phyloP scores from a whole-genome alignment of 257 asterid species.

The Solanum piurae region DNA sequence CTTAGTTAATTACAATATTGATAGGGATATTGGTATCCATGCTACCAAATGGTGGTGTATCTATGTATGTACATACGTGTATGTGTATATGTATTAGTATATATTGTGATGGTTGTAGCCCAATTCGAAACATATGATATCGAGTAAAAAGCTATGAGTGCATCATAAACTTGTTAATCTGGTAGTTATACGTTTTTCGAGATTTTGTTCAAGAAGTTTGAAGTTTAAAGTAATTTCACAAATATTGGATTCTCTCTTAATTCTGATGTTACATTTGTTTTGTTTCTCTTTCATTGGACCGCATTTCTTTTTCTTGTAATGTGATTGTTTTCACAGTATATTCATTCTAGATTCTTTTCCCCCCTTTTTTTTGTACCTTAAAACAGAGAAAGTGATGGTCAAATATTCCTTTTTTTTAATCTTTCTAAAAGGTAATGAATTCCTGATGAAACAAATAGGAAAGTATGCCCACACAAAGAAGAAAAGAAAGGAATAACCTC shows the following conservation, averaged over 20 bases:
- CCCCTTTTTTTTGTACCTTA: neutral
- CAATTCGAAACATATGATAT: neutral
- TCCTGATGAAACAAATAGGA: neutral
- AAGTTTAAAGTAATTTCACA: neutral
- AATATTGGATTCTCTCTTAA: neutral
- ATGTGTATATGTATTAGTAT: neutral
- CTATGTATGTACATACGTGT: neutral
- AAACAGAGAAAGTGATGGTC: neutral
- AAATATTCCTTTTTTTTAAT: neutral
- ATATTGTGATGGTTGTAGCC: neutral
- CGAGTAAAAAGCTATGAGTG: neutral
- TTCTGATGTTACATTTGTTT: neutral
- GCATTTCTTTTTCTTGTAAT: neutral
- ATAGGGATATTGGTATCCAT: neutral
- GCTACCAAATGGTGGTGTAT: neutral
- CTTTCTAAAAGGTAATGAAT: neutral
- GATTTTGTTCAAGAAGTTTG: neutral
- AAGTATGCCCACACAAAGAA: neutral
- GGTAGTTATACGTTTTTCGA: no score
- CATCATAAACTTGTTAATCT: neutral
- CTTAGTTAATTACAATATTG: neutral
- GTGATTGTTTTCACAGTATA: neutral
- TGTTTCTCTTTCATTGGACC: neutral
- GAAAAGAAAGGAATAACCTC: neutral
- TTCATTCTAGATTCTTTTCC: neutral